Evolutionary conservation across 2,329 filamentous ascomycete genomes (phyloP), one percentile per base, ranked within the genome.

Genomic region (Ascochyta clinopodiicola): DNA sequence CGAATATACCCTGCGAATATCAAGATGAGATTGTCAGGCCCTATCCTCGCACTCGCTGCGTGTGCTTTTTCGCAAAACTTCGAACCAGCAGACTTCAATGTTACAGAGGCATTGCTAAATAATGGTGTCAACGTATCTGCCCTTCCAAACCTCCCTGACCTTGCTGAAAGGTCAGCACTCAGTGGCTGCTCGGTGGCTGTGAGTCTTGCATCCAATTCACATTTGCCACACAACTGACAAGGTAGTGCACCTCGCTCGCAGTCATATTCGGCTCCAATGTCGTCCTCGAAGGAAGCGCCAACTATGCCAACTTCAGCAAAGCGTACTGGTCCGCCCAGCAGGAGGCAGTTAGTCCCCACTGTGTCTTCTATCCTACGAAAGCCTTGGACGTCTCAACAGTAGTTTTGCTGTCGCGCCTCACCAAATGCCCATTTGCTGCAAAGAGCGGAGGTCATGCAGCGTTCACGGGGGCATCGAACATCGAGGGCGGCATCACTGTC

Each of bases 371-470:
- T 24, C 66, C 64, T 8, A 37, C 47, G 1, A 64, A 46, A 6
- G 2, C 58, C n/a, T n/a, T 37, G 2, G 48, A 57, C 2, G 56
- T 68, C 2, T 63, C 64, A 0, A 56, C 51, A 8, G 7, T 60
- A 7, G 53, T 67, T 4, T 47, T 66, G 2, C 1, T 64, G 2
- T 59, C 62, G 9, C 58, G 60, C 10, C 44, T 63, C 0, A 55
- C 57, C 0, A 46, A 63, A 31, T 72, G 67, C 36, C 64, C 64
- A 72, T 79, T 79, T 53, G 77, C 77, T 2, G 71, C 80, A 5
- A 78, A 77, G 44, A 73, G 75, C 32, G 79, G 79, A 36, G 79
- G 80, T 3, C 79, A 81, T 51, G 70, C 45, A 27, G 60, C 63
- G 3, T 73, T 73, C 52, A 62, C 70, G 0, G 77, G 78, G 13